Evolutionary conservation across 2,329 filamentous ascomycete genomes (phyloP).

Genomic region (Acephala macrosclerotiorum): DNA sequence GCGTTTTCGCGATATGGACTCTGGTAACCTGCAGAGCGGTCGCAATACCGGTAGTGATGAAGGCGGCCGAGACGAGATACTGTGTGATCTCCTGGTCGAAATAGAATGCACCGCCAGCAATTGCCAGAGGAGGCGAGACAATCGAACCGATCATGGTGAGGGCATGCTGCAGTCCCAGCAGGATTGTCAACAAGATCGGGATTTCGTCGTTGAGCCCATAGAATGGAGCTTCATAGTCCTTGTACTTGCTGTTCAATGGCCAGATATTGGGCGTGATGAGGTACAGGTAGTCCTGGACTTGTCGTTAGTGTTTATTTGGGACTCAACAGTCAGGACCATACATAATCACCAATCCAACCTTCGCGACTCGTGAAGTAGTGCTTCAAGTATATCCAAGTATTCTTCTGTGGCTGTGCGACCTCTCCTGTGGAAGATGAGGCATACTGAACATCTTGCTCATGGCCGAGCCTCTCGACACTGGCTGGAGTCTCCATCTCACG

Average conservation of each 20-base stretch:
- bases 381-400: conserved; percentile 37
- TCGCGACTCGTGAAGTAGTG: conserved; percentile 47
- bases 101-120: conserved; percentile 64
- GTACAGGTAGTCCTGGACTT: conserved; percentile 47
- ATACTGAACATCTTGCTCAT: conserved; percentile 32
- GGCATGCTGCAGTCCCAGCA: conserved; percentile 75
- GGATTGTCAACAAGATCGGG: conserved; percentile 69
- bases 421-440: conserved; percentile 28
- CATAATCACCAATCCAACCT: conserved; percentile 50
- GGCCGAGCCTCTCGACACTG: conserved; percentile 29
- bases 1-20: conserved; percentile 67
- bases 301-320: not conserved
- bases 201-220: conserved; percentile 75
- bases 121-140: conserved; percentile 67
- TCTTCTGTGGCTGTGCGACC: conserved; percentile 12
- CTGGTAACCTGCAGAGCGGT: conserved; percentile 72
- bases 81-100: conserved; percentile 60
- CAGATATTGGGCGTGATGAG: conserved; percentile 56
- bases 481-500: conserved; percentile 27
- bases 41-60: conserved; percentile 72
- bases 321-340: conserved; percentile 28
- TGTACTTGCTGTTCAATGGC: conserved; percentile 65
- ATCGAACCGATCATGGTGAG: conserved; percentile 70
- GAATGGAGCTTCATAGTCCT: conserved; percentile 63
- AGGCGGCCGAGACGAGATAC: conserved; percentile 73